Percentiles rank a stretch among this genome's conserved stretches.
Evolutionary conservation across 1,284 basidiomycete genomes (phyloP).

Genomic region (Pseudozyma sp.): DNA sequence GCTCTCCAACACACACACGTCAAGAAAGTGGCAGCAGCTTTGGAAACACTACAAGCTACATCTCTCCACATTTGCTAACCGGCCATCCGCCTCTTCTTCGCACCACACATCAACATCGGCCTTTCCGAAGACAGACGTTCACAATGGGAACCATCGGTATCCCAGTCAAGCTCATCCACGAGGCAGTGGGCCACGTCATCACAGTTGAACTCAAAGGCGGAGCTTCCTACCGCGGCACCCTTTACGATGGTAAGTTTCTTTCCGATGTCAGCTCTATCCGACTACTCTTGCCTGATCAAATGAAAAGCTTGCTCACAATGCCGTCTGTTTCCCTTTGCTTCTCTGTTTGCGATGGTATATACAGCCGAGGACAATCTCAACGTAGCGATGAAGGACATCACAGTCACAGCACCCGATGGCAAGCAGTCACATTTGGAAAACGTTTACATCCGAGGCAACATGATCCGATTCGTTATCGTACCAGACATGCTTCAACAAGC

Average conservation of each 20-base stretch:
- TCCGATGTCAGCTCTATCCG: neutral
- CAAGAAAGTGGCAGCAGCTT: slow-evolving; percentile 5
- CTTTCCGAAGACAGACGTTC: neutral
- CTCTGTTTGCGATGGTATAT: neutral
- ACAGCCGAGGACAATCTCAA: slow-evolving; percentile 98
- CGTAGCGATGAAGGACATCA: slow-evolving; percentile 95
- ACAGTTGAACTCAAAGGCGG: slow-evolving; percentile 98
- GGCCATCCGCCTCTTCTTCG: neutral
- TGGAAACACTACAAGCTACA: neutral
- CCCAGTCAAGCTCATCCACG: slow-evolving; percentile 70
- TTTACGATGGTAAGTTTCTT: slow-evolving; percentile 77
- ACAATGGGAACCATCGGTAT: slow-evolving; percentile 68
- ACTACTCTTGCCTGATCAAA: neutral
- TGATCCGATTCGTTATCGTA: slow-evolving; percentile 93
- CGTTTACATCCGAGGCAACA: slow-evolving; percentile 97
- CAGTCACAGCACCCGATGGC: slow-evolving; percentile 96
- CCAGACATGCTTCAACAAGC: slow-evolving; percentile 99
- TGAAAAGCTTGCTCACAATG: neutral
- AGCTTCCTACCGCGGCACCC: slow-evolving; percentile 94
- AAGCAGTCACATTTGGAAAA: slow-evolving; percentile 99
- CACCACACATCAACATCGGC: neutral
- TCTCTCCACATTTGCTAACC: neutral
- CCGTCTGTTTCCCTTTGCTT: neutral
- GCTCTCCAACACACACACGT: neutral
- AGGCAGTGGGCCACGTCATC: slow-evolving; percentile 89